phyloP scores from a whole-genome alignment of 176 grass and related monocot genomes.

The Urochloa ruziziensis region DNA sequence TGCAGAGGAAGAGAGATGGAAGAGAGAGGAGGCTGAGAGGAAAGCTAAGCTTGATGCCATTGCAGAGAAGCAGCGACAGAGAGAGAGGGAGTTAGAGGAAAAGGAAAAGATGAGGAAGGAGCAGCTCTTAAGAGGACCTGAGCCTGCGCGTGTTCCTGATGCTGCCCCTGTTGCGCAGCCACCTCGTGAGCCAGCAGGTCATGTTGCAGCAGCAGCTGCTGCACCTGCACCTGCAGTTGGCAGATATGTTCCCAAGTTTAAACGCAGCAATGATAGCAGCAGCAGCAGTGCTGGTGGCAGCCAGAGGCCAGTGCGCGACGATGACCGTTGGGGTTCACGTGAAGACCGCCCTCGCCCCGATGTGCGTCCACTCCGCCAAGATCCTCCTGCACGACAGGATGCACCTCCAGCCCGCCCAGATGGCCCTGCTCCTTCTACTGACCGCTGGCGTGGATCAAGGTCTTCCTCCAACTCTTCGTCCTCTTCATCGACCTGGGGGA shows the following conservation, averaged over 20 bases:
- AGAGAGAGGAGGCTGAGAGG: conserved; percentile 68
- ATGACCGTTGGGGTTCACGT: conserved; percentile 57
- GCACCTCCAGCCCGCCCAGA: conserved; percentile 16
- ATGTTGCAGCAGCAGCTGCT: conserved; percentile 26
- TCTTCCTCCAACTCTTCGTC: conserved; percentile 20
- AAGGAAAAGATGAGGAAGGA: conserved; percentile 57
- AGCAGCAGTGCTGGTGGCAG: conserved; percentile 15
- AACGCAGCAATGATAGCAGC: background rate
- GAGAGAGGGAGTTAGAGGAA: conserved; percentile 81
- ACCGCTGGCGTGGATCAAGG: conserved; percentile 41
- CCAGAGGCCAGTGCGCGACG: conserved; percentile 37
- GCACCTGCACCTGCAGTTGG: conserved; percentile 27
- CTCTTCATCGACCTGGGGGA: conserved; percentile 2
- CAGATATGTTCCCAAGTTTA: conserved; percentile 67
- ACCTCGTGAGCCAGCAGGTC: conserved; percentile 36
- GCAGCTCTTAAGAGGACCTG: conserved; percentile 37
- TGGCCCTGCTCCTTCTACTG: conserved; percentile 25
- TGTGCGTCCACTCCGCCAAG: conserved; percentile 25
- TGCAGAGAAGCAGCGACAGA: conserved; percentile 67
- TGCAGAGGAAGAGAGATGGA: conserved; percentile 91
- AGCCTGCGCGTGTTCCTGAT: conserved; percentile 16
- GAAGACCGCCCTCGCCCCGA: conserved; percentile 59
- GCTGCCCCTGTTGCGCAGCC: conserved; percentile 18
- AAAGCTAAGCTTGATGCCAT: conserved; percentile 93
- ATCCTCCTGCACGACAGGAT: conserved; percentile 19